These are phyloP conservation scores for Pogostemon cablin DNA, from an alignment of 257 asterid genomes.

Conservation along the genomic window DNA sequence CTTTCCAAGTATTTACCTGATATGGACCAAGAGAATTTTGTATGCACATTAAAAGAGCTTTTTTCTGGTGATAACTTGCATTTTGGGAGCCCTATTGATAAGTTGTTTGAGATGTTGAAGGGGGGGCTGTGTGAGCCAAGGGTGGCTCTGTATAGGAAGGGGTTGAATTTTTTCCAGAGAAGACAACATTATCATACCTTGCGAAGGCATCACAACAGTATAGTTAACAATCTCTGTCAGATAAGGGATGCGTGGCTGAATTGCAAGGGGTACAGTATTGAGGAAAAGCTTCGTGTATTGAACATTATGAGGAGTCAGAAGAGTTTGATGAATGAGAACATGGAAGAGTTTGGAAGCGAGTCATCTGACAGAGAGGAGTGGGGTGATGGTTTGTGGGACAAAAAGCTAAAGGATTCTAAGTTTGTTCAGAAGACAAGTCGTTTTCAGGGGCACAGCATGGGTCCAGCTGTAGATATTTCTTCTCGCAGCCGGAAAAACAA, in stretches of 20 bases:
- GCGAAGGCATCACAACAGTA: conserved; percentile 72
- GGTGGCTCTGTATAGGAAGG: conserved; percentile 96
- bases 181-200: conserved; percentile 79
- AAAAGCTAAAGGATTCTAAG: conserved; percentile 67
- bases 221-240: conserved; percentile 85
- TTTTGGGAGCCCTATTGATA: conserved; percentile 79
- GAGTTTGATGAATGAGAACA: conserved; percentile 92
- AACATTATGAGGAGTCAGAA: conserved; percentile 89
- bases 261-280: conserved; percentile 87
- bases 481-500: conserved; percentile 51
- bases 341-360: conserved; percentile 78
- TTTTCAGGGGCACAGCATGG: conserved; percentile 49
- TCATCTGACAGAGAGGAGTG: conserved; percentile 86
- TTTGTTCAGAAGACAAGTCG: conserved; percentile 53
- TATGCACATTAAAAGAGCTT: conserved; percentile 74
- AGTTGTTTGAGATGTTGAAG: conserved; percentile 82
- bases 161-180: conserved; percentile 77
- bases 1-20: conserved; percentile 90
- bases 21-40: conserved; percentile 89
- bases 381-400: conserved; percentile 71
- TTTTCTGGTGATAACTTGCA: conserved; percentile 76
- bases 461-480: conserved; percentile 50
- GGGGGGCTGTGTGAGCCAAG: conserved; percentile 97
- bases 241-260: conserved; percentile 92
- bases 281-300: conserved; percentile 92